Conservation (phyloP, 345 rosid genomes). For the Cardiospermum halicacabum region DNA sequence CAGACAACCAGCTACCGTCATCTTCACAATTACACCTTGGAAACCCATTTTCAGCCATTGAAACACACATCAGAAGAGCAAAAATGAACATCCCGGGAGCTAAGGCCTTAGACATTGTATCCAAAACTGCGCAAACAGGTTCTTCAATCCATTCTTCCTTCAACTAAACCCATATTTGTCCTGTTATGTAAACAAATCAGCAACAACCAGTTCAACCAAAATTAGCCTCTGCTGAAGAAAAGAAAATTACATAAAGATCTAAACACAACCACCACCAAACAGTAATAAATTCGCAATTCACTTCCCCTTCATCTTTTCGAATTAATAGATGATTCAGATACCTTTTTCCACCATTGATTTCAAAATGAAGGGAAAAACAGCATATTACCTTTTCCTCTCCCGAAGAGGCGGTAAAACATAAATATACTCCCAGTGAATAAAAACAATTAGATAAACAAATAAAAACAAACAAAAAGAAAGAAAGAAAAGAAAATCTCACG, state of each 20-base stretch:
- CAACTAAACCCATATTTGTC: conserved; percentile 11
- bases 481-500: background rate
- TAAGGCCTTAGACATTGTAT: conserved; percentile 59
- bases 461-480: background rate
- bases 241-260: conserved; percentile 27
- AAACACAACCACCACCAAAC: conserved; percentile 10
- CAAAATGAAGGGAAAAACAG: conserved; percentile 12
- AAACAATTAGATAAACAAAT: background rate
- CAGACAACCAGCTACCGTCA: conserved; percentile 75
- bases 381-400: conserved; percentile 18
- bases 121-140: conserved; percentile 30
- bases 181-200: conserved; percentile 12
- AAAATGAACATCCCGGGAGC: conserved; percentile 47
- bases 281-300: conserved; percentile 4
- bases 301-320: background rate
- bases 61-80: conserved; percentile 31
- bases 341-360: background rate
- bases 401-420: background rate
- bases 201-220: conserved; percentile 3
- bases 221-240: no score
- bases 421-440: background rate
- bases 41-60: conserved; percentile 39
- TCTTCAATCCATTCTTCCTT: conserved; percentile 39
- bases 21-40: conserved; percentile 84
- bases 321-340: background rate